Evolutionary conservation across 164 flowering plant genomes (phyloP), one percentile per base, ranked within the genome.

Genomic region (Santalum album): DNA sequence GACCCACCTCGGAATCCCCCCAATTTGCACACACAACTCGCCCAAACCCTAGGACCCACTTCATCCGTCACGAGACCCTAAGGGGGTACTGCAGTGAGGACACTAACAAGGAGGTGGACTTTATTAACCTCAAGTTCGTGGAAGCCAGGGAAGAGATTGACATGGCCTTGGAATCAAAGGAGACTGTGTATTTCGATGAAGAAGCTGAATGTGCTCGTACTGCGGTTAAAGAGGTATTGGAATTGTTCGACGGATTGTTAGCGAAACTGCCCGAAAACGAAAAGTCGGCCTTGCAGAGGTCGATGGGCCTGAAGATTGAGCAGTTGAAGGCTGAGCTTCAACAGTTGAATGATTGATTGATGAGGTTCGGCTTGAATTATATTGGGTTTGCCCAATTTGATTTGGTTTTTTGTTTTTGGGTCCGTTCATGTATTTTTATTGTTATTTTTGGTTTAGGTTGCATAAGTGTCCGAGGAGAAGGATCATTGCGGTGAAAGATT

Each of bases 121-220:
- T 67, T 62, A 92, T 92, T 34, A 91, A 91, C 69, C 74, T 86
- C 57, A 89, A 83, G 71, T 92, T 92, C 26, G 96, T 83, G 14
- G 96, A 92, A 66, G 98, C 98, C 7, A 76, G 98, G 26, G 98
- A 92, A 62, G 98, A 89, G 87, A 89, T 92, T 53, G 96, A 89
- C 56, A 66, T 75, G 72, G 98, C 96, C 6, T 47, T 84, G 83
- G 98, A 91, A 25, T 82, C 96, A 2, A 87, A 87, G 51, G 98
- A 91, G 66, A 87, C 96, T 3, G 95, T 91, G 26, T 91, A 91
- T 63, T 91, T 91, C 51, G 56, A 91, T 23, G 96, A 91, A 55
- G 98, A 91, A 57, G 98, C 92, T 11, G 88, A 82, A 56, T 67
- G 75, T 50, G 92, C 98, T 11, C 63, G 84, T 19, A 74, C 53